phyloP scores from a whole-genome alignment of 169 alveolate species.

The Eimeria praecox region DNA sequence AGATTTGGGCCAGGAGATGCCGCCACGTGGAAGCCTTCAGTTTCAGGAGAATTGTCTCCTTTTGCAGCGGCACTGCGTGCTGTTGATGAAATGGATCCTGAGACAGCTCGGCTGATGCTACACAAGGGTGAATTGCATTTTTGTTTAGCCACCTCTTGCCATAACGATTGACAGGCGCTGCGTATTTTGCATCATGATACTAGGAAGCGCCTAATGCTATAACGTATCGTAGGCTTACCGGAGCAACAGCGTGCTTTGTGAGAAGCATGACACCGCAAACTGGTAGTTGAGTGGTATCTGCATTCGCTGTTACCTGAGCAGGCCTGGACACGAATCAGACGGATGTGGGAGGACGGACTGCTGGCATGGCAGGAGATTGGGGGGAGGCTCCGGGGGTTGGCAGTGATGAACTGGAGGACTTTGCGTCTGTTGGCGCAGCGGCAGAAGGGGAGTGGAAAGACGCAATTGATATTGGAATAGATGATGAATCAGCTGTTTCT shows the following conservation, averaged over 20 bases:
- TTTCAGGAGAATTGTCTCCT: conserved; percentile 53
- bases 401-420: conserved; percentile 68
- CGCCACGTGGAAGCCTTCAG: conserved; percentile 66
- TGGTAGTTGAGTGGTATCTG: neutral
- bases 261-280: neutral
- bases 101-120: conserved; percentile 67
- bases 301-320: neutral
- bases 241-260: conserved; percentile 13
- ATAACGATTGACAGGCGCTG: neutral
- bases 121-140: conserved; percentile 32
- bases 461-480: conserved; percentile 75
- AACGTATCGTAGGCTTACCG: neutral
- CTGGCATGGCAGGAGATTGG: conserved; percentile 67
- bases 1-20: conserved; percentile 73
- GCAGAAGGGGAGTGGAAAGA: conserved; percentile 81
- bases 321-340: conserved; percentile 31
- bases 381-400: conserved; percentile 63
- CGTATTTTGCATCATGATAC: neutral
- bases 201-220: neutral
- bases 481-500: conserved; percentile 23
- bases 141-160: neutral
- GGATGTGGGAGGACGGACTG: neutral
- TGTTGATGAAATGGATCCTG: conserved; percentile 66
- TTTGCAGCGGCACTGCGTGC: conserved; percentile 56
- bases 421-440: conserved; percentile 73